These are phyloP conservation scores for Agaricales sp. DNA, from an alignment of 1,284 basidiomycete species.

Conservation along the genomic window DNA sequence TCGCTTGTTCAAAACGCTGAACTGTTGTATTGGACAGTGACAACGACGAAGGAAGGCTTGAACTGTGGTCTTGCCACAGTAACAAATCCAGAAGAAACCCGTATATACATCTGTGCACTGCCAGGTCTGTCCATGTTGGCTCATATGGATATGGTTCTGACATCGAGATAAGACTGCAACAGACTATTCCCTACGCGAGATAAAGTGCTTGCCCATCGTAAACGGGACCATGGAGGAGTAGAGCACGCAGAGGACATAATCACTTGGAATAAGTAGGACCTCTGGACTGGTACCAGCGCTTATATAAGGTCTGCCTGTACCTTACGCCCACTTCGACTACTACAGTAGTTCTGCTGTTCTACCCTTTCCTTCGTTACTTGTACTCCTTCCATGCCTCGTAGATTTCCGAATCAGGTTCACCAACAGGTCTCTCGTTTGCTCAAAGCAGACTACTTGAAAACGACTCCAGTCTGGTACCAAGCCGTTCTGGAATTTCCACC, in stretches of 20 bases:
- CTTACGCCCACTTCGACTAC: slow-evolving; percentile 4
- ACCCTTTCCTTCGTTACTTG: background rate
- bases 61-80: slow-evolving; percentile 35
- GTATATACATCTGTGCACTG: slow-evolving; percentile 55
- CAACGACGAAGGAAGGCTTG: slow-evolving; percentile 39
- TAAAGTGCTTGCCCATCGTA: slow-evolving; percentile 58
- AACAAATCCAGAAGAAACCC: slow-evolving; percentile 47
- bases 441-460: slow-evolving; percentile 51
- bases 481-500: slow-evolving; percentile 86
- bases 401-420: slow-evolving; percentile 84
- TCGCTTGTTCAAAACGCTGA: background rate
- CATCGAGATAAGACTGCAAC: slow-evolving; percentile 42
- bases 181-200: slow-evolving; percentile 65
- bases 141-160: background rate
- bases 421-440: slow-evolving; percentile 81
- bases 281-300: background rate
- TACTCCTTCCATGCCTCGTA: slow-evolving; percentile 59
- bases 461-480: slow-evolving; percentile 70
- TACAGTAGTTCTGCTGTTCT: background rate
- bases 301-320: slow-evolving; percentile 1
- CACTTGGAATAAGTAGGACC: slow-evolving; percentile 57
- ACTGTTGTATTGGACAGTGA: slow-evolving; percentile 19
- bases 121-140: slow-evolving; percentile 23
- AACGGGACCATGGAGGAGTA: slow-evolving; percentile 57
- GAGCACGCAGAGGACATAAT: slow-evolving; percentile 43